Percentiles rank a stretch among this genome's conserved stretches.
phyloP scores from a whole-genome alignment of 169 alveolate species.

The Cryptosporidium xiaoi region DNA sequence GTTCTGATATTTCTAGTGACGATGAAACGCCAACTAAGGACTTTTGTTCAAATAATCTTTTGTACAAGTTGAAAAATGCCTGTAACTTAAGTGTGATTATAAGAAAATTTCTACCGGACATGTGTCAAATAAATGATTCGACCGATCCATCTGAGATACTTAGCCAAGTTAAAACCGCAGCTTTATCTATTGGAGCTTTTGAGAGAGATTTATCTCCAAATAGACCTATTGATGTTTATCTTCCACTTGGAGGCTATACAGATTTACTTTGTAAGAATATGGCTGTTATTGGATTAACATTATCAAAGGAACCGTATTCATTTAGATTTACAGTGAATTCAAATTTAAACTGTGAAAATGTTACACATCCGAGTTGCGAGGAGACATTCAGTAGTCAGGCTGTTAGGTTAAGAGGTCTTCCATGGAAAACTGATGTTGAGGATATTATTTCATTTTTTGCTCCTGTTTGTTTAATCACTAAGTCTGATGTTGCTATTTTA shows the following conservation, averaged over 20 bases:
- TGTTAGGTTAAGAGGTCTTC: slow-evolving; percentile 39
- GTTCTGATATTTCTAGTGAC: background rate
- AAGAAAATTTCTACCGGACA: slow-evolving; percentile 8
- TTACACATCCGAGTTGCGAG: background rate
- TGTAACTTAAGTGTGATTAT: slow-evolving; percentile 10
- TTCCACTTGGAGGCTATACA: background rate
- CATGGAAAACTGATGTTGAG: slow-evolving; percentile 31
- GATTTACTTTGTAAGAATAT: slow-evolving; percentile 15
- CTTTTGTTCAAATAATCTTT: slow-evolving; percentile 30
- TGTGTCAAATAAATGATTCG: slow-evolving; percentile 11
- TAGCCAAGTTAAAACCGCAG: slow-evolving; percentile 12
- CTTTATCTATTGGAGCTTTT: slow-evolving; percentile 3
- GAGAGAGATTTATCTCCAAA: background rate
- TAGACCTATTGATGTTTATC: background rate
- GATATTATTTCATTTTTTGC: slow-evolving; percentile 35
- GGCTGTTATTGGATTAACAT: slow-evolving; percentile 13
- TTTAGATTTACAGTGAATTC: background rate
- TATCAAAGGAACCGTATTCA: background rate
- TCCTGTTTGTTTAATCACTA: slow-evolving; percentile 28
- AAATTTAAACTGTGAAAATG: background rate
- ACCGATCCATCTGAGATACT: slow-evolving; percentile 25
- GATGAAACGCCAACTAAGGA: background rate
- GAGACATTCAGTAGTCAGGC: slow-evolving; percentile 7
- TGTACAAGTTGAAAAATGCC: slow-evolving; percentile 7
- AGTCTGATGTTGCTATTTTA: slow-evolving; percentile 16